Conservation (phyloP, 495 filamentous ascomycete species). For the Trichoderma reesei region DNA sequence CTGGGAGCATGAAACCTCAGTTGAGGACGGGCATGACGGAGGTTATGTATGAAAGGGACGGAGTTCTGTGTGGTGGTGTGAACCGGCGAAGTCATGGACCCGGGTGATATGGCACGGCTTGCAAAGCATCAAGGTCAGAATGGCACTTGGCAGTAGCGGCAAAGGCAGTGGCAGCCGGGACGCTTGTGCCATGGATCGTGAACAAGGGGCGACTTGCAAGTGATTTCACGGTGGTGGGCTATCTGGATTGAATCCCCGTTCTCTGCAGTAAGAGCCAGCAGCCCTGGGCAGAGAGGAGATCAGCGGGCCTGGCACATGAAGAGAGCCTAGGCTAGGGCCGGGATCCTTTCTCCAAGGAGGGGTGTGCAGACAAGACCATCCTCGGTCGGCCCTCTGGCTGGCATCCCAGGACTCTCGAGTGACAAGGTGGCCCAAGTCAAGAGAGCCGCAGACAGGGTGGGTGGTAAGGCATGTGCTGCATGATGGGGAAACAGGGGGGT, state of each 20-base stretch:
- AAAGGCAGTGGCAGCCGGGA: constrained; percentile 3
- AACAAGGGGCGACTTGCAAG: not conserved
- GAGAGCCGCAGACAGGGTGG: constrained; percentile 6
- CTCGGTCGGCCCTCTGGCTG: not conserved
- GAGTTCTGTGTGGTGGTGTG: constrained; percentile 1
- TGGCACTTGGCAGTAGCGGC: constrained; percentile 4
- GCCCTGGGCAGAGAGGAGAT: constrained; percentile 6
- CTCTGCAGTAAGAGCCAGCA: constrained; percentile 2
- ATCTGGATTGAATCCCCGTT: constrained; percentile 8
- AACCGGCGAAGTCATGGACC: not conserved
- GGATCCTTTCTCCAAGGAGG: not conserved
- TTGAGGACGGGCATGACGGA: not conserved
- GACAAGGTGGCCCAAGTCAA: not conserved
- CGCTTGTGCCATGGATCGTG: constrained; percentile 8
- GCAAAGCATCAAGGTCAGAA: not conserved
- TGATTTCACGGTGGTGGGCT: constrained; percentile 1
- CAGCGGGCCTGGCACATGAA: constrained; percentile 8
- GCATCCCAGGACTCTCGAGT: not conserved
- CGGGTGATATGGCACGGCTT: constrained; percentile 4
- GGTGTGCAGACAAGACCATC: not conserved
- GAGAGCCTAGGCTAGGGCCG: not conserved
- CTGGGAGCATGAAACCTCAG: not conserved
- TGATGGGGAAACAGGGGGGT: constrained; percentile 7
- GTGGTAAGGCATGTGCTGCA: constrained; percentile 7
- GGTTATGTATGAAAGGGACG: constrained; percentile 3